A percentile compares a stretch with the other conserved stretches of the same genome.
Conservation (phyloP, 257 asterid species). For the Capsicum pubescens region DNA sequence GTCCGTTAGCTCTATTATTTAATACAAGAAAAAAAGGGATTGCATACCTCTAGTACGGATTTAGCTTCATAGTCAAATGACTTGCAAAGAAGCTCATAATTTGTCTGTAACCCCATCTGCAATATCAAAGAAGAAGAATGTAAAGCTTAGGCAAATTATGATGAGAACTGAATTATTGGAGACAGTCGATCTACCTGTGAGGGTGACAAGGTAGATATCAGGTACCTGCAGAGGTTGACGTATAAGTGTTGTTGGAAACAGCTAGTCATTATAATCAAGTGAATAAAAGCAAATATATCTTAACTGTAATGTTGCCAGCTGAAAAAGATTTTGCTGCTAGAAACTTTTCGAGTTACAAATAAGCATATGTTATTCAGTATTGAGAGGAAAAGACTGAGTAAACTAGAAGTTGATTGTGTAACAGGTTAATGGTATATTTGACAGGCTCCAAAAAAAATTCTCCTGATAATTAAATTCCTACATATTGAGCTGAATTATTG, state of each 20-base stretch:
- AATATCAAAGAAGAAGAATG: conserved; percentile 13
- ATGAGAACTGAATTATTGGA: not conserved
- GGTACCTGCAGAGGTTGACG: conserved; percentile 59
- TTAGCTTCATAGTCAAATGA: conserved; percentile 65
- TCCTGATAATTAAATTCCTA: not conserved
- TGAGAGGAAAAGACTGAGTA: conserved; percentile 1
- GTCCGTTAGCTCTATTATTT: not conserved
- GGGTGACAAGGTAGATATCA: conserved; percentile 78
- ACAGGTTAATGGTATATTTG: not conserved
- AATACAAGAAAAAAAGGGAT: not conserved
- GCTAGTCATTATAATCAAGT: not conserved
- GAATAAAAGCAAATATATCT: not conserved
- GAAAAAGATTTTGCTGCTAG: not conserved
- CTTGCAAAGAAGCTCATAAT: conserved; percentile 82
- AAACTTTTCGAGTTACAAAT: not conserved
- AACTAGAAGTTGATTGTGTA: not conserved
- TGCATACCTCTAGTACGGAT: conserved; percentile 53
- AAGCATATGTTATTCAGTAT: not conserved
- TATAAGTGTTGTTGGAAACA: conserved; percentile 11
- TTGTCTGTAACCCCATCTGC: conserved; percentile 65
- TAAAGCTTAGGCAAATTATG: not conserved
- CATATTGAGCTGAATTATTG: not conserved
- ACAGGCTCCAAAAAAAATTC: not conserved
- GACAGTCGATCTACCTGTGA: conserved; percentile 56
- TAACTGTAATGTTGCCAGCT: not conserved